Percentiles rank a stretch among this genome's conserved stretches.
Conservation (phyloP, 2,329 filamentous ascomycete genomes). For the Colletotrichum echinochloae region DNA sequence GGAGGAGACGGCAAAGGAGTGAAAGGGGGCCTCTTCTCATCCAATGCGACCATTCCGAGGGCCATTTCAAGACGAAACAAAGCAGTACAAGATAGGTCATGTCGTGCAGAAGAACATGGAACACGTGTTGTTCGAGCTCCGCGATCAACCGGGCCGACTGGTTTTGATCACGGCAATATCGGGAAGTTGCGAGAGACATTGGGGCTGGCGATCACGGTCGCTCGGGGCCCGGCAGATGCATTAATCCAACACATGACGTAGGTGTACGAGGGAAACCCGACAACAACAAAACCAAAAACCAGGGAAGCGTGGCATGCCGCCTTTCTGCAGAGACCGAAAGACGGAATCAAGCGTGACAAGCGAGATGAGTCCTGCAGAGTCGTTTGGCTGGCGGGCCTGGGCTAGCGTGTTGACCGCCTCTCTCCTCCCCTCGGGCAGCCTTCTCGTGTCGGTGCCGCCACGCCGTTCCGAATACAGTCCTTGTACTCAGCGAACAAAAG, state of each 20-base stretch:
- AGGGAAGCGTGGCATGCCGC: not conserved
- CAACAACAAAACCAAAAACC: not conserved
- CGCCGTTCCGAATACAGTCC: constrained; percentile 30
- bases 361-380: constrained; percentile 5
- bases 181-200: not conserved
- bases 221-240: not conserved
- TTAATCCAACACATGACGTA: constrained; percentile 6
- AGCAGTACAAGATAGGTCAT: not conserved
- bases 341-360: not conserved
- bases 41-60: not conserved
- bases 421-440: not conserved
- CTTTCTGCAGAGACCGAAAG: not conserved
- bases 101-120: not conserved
- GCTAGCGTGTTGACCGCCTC: constrained; percentile 12
- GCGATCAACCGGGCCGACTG: not conserved
- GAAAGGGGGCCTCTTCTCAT: not conserved
- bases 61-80: not conserved
- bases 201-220: not conserved
- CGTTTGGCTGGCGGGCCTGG: constrained; percentile 3
- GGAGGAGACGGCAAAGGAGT: not conserved
- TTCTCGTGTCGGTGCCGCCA: constrained; percentile 12
- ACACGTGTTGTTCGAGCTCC: not conserved
- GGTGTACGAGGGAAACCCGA: not conserved
- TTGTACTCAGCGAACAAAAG: constrained; percentile 4
- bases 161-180: not conserved